These are phyloP conservation scores for Thymus quinquecostatus DNA, from an alignment of 257 asterid species.

Conservation along the genomic window DNA sequence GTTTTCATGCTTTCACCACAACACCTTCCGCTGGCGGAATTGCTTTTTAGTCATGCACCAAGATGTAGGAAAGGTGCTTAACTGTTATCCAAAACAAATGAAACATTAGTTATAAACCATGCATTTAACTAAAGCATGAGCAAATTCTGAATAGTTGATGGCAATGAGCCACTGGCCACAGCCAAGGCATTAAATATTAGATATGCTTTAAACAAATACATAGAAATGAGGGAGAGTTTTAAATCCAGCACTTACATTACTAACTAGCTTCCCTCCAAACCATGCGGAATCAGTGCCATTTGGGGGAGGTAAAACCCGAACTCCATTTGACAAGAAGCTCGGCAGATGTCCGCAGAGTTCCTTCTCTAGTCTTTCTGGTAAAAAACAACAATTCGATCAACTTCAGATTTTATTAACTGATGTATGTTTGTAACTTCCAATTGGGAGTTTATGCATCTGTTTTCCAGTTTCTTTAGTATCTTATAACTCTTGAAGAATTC, in stretches of 20 bases:
- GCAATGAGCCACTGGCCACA: too few relatives aligned
- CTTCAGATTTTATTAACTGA: slow-evolving; percentile 22
- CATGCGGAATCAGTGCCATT: slow-evolving; percentile 88
- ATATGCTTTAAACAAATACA: too few relatives aligned
- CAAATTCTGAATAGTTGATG: too few relatives aligned
- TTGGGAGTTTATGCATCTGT: background rate
- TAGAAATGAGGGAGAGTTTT: too few relatives aligned
- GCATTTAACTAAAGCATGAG: too few relatives aligned
- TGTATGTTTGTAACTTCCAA: background rate
- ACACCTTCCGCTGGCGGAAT: slow-evolving; percentile 58
- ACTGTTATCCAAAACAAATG: slow-evolving; percentile 43
- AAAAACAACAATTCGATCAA: slow-evolving; percentile 31
- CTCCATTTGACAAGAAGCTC: slow-evolving; percentile 51
- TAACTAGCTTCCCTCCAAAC: slow-evolving; percentile 89
- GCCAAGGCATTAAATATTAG: too few relatives aligned
- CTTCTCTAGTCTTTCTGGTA: slow-evolving; percentile 85
- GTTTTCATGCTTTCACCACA: slow-evolving; percentile 49
- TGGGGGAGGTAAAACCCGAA: slow-evolving; percentile 85
- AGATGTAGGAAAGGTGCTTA: slow-evolving; percentile 74
- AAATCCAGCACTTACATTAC: slow-evolving; percentile 65
- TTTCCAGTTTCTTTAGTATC: background rate
- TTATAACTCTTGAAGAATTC: background rate
- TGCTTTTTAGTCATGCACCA: slow-evolving; percentile 85
- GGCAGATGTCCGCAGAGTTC: slow-evolving; percentile 65
- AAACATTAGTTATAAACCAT: background rate